These are phyloP conservation scores for Solanum chacoense DNA, from an alignment of 305 asterid species.

Conservation along the genomic window DNA sequence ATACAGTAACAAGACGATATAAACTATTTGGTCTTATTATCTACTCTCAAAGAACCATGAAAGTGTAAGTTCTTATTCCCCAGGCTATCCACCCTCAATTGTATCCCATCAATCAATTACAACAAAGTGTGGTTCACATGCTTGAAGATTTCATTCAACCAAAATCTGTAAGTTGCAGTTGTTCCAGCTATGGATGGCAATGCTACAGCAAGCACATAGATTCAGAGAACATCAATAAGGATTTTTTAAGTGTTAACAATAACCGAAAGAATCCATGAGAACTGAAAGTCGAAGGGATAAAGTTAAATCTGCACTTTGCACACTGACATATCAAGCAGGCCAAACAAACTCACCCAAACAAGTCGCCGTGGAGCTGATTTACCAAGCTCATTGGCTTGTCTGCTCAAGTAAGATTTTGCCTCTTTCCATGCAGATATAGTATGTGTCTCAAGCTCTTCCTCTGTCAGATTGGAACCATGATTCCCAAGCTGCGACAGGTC, in stretches of 20 bases:
- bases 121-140: neutral
- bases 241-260: neutral
- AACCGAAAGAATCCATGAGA: neutral
- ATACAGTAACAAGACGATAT: neutral
- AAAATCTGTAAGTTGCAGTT: neutral
- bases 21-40: neutral
- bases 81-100: neutral
- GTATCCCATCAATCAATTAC: neutral
- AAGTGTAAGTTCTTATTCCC: neutral
- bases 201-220: neutral
- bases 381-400: slow-evolving; percentile 50
- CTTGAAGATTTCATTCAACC: neutral
- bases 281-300: neutral
- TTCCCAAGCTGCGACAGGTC: slow-evolving; percentile 65
- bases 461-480: slow-evolving; percentile 89
- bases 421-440: slow-evolving; percentile 97
- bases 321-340: neutral
- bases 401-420: slow-evolving; percentile 50
- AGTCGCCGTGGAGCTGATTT: slow-evolving; percentile 44
- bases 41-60: neutral
- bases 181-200: neutral
- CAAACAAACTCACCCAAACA: slow-evolving; percentile 53
- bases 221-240: neutral
- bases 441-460: slow-evolving; percentile 97
- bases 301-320: neutral